These are phyloP conservation scores for Pisolithus orientalis DNA, from an alignment of 768 basidiomycete genomes.

Conservation along the genomic window DNA sequence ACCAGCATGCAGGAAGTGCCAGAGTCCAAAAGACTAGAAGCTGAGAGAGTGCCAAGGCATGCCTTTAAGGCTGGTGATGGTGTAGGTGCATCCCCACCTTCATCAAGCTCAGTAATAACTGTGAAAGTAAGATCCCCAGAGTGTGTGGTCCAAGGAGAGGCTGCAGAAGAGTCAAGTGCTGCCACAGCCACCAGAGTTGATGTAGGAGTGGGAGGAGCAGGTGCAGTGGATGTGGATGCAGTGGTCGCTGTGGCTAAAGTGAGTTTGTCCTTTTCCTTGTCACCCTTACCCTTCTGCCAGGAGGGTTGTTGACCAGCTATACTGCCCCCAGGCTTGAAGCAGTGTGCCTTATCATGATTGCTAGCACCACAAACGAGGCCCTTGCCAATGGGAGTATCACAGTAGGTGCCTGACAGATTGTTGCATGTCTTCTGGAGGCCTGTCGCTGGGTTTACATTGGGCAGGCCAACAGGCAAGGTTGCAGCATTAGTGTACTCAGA, in stretches of 20 bases:
- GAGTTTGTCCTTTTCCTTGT: not conserved
- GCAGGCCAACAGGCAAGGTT: not conserved
- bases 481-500: not conserved
- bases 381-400: no score
- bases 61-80: no score
- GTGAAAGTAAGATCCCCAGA: not conserved
- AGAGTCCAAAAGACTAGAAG: no score
- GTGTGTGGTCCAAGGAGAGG: not conserved
- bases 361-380: no score
- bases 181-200: no score
- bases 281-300: not conserved
- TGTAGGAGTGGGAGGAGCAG: no score
- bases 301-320: conserved; percentile 4
- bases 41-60: no score
- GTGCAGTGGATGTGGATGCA: no score
- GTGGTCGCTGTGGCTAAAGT: not conserved
- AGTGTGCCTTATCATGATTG: not conserved
- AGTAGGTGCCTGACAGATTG: no score
- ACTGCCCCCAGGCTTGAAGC: not conserved
- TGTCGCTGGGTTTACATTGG: no score
- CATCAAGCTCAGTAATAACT: not conserved
- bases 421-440: no score
- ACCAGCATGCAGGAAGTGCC: not conserved
- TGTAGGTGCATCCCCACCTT: no score
- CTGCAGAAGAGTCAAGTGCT: not conserved